Evolutionary conservation across 2,329 filamentous ascomycete species (phyloP).

Genomic region (Fusarium agapanthi): DNA sequence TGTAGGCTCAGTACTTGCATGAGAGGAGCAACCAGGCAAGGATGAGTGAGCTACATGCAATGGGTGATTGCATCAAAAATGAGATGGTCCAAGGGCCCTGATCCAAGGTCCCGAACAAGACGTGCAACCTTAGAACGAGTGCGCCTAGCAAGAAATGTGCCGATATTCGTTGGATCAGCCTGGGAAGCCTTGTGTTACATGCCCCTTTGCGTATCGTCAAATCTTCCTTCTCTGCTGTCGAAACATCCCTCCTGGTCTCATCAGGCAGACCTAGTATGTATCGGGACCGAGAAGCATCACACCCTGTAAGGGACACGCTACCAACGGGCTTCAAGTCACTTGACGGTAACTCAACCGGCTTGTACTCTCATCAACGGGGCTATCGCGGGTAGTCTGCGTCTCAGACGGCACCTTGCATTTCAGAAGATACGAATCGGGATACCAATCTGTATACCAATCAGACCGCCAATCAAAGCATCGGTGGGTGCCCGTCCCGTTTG

Average conservation of each 20-base stretch:
- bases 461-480: slow-evolving; percentile 31
- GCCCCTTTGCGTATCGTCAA: slow-evolving; percentile 35
- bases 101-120: slow-evolving; percentile 20
- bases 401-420: slow-evolving; percentile 44
- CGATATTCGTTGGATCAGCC: slow-evolving; percentile 24
- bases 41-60: slow-evolving; percentile 6
- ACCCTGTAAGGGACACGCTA: slow-evolving; percentile 37
- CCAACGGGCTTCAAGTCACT: slow-evolving; percentile 38
- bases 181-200: slow-evolving; percentile 24
- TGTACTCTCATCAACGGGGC: slow-evolving; percentile 38
- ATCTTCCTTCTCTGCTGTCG: slow-evolving; percentile 24
- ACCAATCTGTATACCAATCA: slow-evolving; percentile 32
- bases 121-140: slow-evolving; percentile 27
- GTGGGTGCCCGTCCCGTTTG: slow-evolving; percentile 31
- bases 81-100: slow-evolving; percentile 12
- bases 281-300: slow-evolving; percentile 32
- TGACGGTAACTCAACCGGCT: slow-evolving; percentile 38
- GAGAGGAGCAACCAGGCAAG: slow-evolving; percentile 23
- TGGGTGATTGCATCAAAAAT: slow-evolving; percentile 13
- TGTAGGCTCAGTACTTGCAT: slow-evolving; percentile 18
- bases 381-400: slow-evolving; percentile 40
- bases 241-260: slow-evolving; percentile 37
- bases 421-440: slow-evolving; percentile 39
- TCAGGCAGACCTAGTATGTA: slow-evolving; percentile 34
- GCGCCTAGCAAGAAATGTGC: slow-evolving; percentile 29